These are phyloP conservation scores for Pichia sp. DNA, from an alignment of 1,139 yeast genomes.

Conservation along the genomic window DNA sequence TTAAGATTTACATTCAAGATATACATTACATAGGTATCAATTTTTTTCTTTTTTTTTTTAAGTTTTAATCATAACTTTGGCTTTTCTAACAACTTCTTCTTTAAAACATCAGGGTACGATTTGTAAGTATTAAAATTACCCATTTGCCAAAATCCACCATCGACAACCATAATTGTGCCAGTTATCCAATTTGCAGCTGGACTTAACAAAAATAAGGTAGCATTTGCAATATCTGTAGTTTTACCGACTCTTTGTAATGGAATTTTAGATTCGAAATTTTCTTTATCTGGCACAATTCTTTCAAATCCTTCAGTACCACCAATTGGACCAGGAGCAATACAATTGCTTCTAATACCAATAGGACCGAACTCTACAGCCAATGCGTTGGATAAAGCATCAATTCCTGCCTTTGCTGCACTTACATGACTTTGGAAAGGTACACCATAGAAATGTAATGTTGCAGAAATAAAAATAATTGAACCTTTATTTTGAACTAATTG, in stretches of 20 bases:
- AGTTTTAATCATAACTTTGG: slow-evolving; percentile 24
- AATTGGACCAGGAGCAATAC: slow-evolving; percentile 85
- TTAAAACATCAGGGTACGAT: slow-evolving; percentile 35
- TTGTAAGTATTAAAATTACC: slow-evolving; percentile 40
- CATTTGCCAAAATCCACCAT: slow-evolving; percentile 87
- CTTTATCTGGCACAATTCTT: slow-evolving; percentile 44
- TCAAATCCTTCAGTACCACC: slow-evolving; percentile 74
- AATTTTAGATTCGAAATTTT: slow-evolving; percentile 39
- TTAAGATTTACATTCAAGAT: background rate
- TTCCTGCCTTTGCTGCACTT: slow-evolving; percentile 91
- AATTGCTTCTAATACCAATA: slow-evolving; percentile 69
- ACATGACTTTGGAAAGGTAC: slow-evolving; percentile 82
- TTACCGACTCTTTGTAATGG: slow-evolving; percentile 78
- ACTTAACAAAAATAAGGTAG: slow-evolving; percentile 78
- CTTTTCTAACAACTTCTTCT: slow-evolving; percentile 21
- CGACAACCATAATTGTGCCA: slow-evolving; percentile 77
- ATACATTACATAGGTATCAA: background rate
- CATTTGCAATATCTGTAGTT: slow-evolving; percentile 77
- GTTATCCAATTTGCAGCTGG: slow-evolving; percentile 73
- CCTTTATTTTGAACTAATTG: slow-evolving; percentile 65
- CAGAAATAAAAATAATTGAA: slow-evolving; percentile 65
- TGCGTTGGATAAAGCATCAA: slow-evolving; percentile 77
- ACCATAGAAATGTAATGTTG: slow-evolving; percentile 83
- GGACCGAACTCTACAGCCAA: slow-evolving; percentile 89
- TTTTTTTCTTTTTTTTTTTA: too few relatives aligned